Evolutionary conservation across 2,329 filamentous ascomycete species (phyloP).

Genomic region (Penicillium capsulatum): DNA sequence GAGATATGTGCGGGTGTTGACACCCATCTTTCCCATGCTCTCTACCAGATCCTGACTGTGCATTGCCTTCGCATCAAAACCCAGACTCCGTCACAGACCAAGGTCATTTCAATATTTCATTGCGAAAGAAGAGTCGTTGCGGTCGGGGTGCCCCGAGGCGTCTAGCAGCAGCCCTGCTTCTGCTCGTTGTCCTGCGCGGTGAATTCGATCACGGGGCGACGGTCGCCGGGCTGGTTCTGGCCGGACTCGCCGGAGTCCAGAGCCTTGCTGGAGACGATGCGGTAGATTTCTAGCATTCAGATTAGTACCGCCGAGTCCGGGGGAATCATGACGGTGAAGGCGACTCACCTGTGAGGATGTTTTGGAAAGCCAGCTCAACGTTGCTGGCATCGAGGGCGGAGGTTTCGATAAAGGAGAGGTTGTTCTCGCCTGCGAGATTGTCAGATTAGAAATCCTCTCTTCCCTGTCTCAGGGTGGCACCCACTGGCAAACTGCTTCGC

Average conservation of each 20-base stretch:
- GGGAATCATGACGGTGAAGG: background rate
- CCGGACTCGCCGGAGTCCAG: conserved; percentile 82
- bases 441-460: conserved; percentile 7
- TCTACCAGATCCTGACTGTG: conserved; percentile 32
- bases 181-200: conserved; percentile 74
- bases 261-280: conserved; percentile 96
- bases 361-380: conserved; percentile 98
- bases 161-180: conserved; percentile 54
- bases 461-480: conserved; percentile 34
- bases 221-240: conserved; percentile 73
- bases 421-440: conserved; percentile 74
- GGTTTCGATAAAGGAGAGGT: conserved; percentile 98
- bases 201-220: conserved; percentile 75
- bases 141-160: conserved; percentile 21
- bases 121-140: conserved; percentile 38
- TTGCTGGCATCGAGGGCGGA: conserved; percentile 98
- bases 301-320: background rate
- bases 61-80: conserved; percentile 35
- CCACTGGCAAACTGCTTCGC: conserved; percentile 95
- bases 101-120: conserved; percentile 39
- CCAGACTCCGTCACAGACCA: conserved; percentile 36
- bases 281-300: conserved; percentile 86
- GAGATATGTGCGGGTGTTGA: conserved; percentile 19
- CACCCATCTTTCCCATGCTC: conserved; percentile 25
- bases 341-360: conserved; percentile 87